Evolutionary conservation across 306 rosid species (phyloP), one percentile per base, ranked within the genome.

Genomic region (Boehmeria nivea): DNA sequence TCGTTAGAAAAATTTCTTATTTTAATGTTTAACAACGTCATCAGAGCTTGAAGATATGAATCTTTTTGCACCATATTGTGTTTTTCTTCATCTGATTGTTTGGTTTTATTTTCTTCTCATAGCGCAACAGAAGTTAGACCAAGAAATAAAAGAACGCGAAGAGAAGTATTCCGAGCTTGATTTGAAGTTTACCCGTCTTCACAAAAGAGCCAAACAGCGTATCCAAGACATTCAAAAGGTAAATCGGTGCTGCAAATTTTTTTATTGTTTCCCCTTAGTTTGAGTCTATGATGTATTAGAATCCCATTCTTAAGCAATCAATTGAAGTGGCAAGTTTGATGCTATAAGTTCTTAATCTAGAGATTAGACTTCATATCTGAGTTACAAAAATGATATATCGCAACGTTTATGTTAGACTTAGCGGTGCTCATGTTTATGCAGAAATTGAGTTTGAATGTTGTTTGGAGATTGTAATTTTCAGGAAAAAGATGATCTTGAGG

Each of bases 401-500:
- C n/a, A n/a, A n/a, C n/a, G n/a, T n/a, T n/a, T n/a, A n/a, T n/a
- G n/a, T n/a, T n/a, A n/a, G n/a, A n/a, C n/a, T n/a, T n/a, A n/a
- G n/a, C n/a, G n/a, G n/a, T n/a, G n/a, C n/a, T n/a, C n/a, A n/a
- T n/a, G n/a, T n/a, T 63, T 39, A 28, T 25, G 48, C 42, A 39
- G 65, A 69, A 69, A 55, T 66, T 66, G 73, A 68, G 27, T 74
- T 66, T 39, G 54, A 6, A 43, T 43, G 38, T 69, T 61, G 44
- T 57, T 64, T 70, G 67, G 69, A 49, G 61, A 66, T 65, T 39
- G 48, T 63, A 62, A 60, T 73, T 54, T 47, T 57, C 71, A 93
- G 99, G 99, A 93, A 79, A 93, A 93, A 77, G 99, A 93, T 63
- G 99, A 87, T 64, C 70, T 93, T 10, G 99, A 87, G 79, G 87